Evolutionary conservation across 2,329 filamentous ascomycete genomes (phyloP).

Genomic region (Aureobasidium sp.): DNA sequence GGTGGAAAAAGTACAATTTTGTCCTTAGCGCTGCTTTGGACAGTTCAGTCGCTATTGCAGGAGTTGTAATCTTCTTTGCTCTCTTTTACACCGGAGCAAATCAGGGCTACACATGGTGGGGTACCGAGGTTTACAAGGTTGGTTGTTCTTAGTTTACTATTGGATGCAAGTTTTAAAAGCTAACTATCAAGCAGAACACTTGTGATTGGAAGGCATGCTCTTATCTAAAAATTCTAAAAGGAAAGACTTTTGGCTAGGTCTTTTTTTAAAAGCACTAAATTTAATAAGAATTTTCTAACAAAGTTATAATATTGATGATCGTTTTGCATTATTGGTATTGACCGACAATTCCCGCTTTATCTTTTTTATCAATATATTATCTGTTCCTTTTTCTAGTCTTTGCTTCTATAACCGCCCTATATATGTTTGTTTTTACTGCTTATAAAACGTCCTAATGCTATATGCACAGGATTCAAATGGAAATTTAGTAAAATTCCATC

Average conservation of each 20-base stretch:
- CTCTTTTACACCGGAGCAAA: slow-evolving; percentile 69
- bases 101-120: slow-evolving; percentile 67
- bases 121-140: slow-evolving; percentile 56
- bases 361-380: too few relatives aligned
- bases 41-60: slow-evolving; percentile 74
- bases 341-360: too few relatives aligned
- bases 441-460: too few relatives aligned
- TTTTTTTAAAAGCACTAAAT: too few relatives aligned
- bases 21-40: slow-evolving; percentile 77
- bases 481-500: too few relatives aligned
- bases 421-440: too few relatives aligned
- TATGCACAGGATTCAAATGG: too few relatives aligned
- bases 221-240: background rate
- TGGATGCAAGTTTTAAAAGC: background rate
- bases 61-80: slow-evolving; percentile 78
- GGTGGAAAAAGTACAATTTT: slow-evolving; percentile 93
- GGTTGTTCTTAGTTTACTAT: background rate
- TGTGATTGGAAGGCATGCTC: background rate
- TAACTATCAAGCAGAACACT: background rate
- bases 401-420: too few relatives aligned
- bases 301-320: too few relatives aligned
- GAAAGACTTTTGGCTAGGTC: background rate
- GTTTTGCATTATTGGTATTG: too few relatives aligned
- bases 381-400: too few relatives aligned
- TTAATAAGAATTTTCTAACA: too few relatives aligned